Evolutionary conservation across 2,329 filamentous ascomycete species (phyloP).

Genomic region (Furcasterigmium furcatum): DNA sequence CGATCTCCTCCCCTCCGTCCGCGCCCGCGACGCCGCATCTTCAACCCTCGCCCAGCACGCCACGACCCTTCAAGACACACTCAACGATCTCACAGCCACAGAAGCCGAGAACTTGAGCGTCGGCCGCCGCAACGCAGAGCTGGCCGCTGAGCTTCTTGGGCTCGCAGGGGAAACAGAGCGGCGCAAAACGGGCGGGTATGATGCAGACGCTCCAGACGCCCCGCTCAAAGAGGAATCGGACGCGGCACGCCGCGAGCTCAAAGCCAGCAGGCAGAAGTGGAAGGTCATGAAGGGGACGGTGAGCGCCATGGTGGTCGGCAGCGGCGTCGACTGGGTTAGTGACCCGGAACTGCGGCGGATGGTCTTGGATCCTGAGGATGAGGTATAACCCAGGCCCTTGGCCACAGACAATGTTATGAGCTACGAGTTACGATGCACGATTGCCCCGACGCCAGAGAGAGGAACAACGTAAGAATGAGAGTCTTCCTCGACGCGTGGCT

Average conservation of each 20-base stretch:
- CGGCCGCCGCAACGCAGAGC: constrained; percentile 57
- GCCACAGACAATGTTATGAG: not conserved
- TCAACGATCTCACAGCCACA: constrained; percentile 49
- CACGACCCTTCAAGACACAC: constrained; percentile 44
- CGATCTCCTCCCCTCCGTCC: constrained; percentile 63
- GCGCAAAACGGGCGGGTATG: constrained; percentile 50
- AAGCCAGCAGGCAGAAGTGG: constrained; percentile 63
- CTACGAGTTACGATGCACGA: not conserved
- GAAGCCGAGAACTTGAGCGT: constrained; percentile 56
- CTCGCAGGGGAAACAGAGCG: constrained; percentile 55
- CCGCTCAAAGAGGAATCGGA: constrained; percentile 53
- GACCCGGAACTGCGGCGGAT: constrained; percentile 66
- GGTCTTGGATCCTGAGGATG: constrained; percentile 64
- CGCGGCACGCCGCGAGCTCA: constrained; percentile 55
- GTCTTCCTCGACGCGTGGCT: too few species aligned
- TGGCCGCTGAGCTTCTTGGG: constrained; percentile 60
- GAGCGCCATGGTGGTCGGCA: constrained; percentile 76
- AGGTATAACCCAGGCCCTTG: not conserved
- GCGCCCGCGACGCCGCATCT: constrained; percentile 65
- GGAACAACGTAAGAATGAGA: too few species aligned
- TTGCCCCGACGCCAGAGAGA: not conserved
- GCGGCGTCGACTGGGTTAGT: constrained; percentile 76
- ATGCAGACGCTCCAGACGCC: constrained; percentile 51
- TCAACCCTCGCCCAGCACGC: constrained; percentile 59
- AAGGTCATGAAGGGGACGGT: constrained; percentile 74